Evolutionary conservation across 495 filamentous ascomycete genomes (phyloP).

Genomic region (Tetracladium setigerum): DNA sequence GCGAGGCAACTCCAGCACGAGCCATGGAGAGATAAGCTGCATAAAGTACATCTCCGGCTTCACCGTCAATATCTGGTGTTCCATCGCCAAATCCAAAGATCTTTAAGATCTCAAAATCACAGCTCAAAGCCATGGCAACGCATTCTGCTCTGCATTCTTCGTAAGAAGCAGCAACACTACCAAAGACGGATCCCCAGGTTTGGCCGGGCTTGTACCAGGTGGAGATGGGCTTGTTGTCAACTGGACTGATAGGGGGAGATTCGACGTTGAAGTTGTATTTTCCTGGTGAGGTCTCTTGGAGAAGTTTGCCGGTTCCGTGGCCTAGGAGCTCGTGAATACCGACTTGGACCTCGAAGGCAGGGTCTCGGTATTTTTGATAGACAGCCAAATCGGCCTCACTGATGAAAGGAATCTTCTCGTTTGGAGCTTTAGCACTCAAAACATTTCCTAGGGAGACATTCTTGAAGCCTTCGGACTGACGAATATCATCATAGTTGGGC

Average conservation of each 20-base stretch:
- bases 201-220: constrained; percentile 92
- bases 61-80: constrained; percentile 55
- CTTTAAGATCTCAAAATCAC: constrained; percentile 79
- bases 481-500: constrained; percentile 92
- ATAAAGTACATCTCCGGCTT: constrained; percentile 81
- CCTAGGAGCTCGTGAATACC: constrained; percentile 93
- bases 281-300: constrained; percentile 79
- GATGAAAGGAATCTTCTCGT: constrained; percentile 89
- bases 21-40: constrained; percentile 87
- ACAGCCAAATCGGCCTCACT: constrained; percentile 60
- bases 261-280: constrained; percentile 78
- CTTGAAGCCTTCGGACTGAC: constrained; percentile 94
- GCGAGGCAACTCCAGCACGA: constrained; percentile 70
- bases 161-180: constrained; percentile 75
- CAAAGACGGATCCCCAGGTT: constrained; percentile 91
- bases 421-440: constrained; percentile 77
- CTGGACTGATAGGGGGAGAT: constrained; percentile 72
- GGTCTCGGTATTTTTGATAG: constrained; percentile 74
- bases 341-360: constrained; percentile 90
- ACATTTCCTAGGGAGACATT: constrained; percentile 93
- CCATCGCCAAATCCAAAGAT: constrained; percentile 90
- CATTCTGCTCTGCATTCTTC: constrained; percentile 71
- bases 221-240: constrained; percentile 66
- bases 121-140: constrained; percentile 86
- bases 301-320: constrained; percentile 89